Base-by-base conservation (phyloP, 352 stramenopile species). In the Phytophthora rubi region DNA sequence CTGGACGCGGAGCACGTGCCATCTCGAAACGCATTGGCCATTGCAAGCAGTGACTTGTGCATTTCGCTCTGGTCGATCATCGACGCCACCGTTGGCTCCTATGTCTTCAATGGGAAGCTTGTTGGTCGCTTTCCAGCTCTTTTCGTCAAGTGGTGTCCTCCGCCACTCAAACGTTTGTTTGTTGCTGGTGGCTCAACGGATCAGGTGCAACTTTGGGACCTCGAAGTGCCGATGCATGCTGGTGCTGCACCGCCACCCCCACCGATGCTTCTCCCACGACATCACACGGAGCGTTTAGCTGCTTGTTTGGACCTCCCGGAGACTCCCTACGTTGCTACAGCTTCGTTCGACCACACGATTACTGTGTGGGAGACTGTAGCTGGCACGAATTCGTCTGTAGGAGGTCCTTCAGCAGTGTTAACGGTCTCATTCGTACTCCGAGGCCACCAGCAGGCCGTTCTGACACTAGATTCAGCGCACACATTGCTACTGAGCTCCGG, bases 321-420 rank as follows among this genome's bases (percentile, higher is more conserved):
- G 4, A 83, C 86, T n/a, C 68, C 72, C 6, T 70, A 91, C 21
- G 80, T 97, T 23, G 85, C 81, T 0, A 95, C 89, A 15, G 82
- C 80, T 9, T 91, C 83, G 13, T 94, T 94, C 59, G 89, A 97
- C 67, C 77, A 88, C 35, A 91, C 74, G 6, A 91, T 97, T 33
- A 76, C 81, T 0, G 63, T 95, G 10, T 94, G 88, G 81, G 86
- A 91, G 49, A 65, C 83, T 6, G 71, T 89, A 8, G 76, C 80
- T 3, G 67, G 71, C 10, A 37, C 51, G 0, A 72, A 68, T 26
- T 65, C 70, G 4, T 49, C 65, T 32, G 8, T 76, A 10, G 65
- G 60, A 16, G 65, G 60, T 51, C 82, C 49, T 53, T 75, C 71
- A 1, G 71, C 71, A 26, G 71, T 75, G 3, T 52, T 78, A 39